Base-by-base conservation (phyloP, 1,284 basidiomycete genomes). In the Ceratobasidium sp. region DNA sequence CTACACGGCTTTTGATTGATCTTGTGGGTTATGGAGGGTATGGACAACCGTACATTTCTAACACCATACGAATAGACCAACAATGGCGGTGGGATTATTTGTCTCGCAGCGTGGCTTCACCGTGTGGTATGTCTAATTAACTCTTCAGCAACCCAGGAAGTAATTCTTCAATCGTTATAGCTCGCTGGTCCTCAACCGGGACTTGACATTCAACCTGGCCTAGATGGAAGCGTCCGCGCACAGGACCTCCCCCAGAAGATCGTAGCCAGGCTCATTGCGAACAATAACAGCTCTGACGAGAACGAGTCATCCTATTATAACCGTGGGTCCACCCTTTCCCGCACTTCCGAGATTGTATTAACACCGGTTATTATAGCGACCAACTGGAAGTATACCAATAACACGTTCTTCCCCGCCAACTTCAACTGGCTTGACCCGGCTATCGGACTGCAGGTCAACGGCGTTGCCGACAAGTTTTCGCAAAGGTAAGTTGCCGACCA, bases 1-100 rank as follows among this genome's bases (percentile, higher is more conserved):
- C 84, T 8, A 82, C 80, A 2, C 82, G 81, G 73, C 77, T 87
- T 40, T 80, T 87, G 62, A 83, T 87, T n/a, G 86, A 87, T 76
- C 82, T 87, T 71, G 85, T 84, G 70, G 70, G 82, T 78, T 8
- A 42, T 52, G n/a, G n/a, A n/a, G n/a, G n/a, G n/a, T n/a, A n/a
- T n/a, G n/a, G n/a, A n/a, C n/a, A n/a, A n/a, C n/a, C n/a, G n/a
- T n/a, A n/a, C n/a, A n/a, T n/a, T n/a, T n/a, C n/a, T n/a, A n/a
- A n/a, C n/a, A n/a, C n/a, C n/a, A n/a, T 64, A 15, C 17, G 7
- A 1, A 8, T 68, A 86, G 85, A 82, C 82, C 4, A 86, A 87
- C 74, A 87, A 86, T 71, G 85, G 85, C 47, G 86, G 86, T 70
- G 86, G 82, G 74, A 73, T 75, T 52, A 31, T 43, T n/a, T 70